Percentiles rank a stretch among this genome's conserved stretches.
Evolutionary conservation across 805 yeast species (phyloP).

Genomic region (Cephaloascus albidus): DNA sequence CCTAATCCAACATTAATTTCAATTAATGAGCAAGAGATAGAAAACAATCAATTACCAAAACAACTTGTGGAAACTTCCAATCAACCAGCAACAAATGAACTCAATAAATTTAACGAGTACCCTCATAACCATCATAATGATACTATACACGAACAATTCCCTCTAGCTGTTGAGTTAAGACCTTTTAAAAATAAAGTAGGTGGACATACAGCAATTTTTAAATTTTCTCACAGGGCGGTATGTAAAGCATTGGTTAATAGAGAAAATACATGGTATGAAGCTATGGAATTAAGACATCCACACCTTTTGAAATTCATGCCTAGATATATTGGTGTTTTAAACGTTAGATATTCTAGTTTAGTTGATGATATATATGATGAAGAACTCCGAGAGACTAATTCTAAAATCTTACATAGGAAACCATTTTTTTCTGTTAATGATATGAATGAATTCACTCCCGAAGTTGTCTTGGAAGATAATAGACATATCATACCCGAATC

Average conservation of each 20-base stretch:
- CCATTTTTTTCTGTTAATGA: slow-evolving; percentile 6
- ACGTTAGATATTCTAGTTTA: slow-evolving; percentile 69
- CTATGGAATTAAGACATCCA: slow-evolving; percentile 69
- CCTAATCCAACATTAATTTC: too few relatives aligned
- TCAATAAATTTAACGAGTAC: neutral
- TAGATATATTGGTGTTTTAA: slow-evolving; percentile 84
- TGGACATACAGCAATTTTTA: slow-evolving; percentile 95
- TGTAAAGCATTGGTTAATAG: slow-evolving; percentile 88
- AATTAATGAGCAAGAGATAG: neutral
- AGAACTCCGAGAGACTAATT: neutral
- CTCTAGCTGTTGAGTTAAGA: slow-evolving; percentile 77
- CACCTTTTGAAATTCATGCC: slow-evolving; percentile 85
- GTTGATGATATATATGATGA: slow-evolving; percentile 16
- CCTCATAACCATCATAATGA: neutral
- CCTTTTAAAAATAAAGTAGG: slow-evolving; percentile 95
- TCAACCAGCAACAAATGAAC: neutral
- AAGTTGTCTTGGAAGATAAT: slow-evolving; percentile 87
- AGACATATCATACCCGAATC: slow-evolving; percentile 86
- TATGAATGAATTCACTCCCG: slow-evolving; percentile 41
- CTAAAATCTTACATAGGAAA: neutral
- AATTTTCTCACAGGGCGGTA: slow-evolving; percentile 85
- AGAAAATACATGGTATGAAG: slow-evolving; percentile 89
- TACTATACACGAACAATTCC: slow-evolving; percentile 26
- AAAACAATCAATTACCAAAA: neutral
- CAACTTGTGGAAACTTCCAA: too few relatives aligned